phyloP scores from a whole-genome alignment of 164 flowering plant genomes.

The grape (Vitis vinifera) region DNA sequence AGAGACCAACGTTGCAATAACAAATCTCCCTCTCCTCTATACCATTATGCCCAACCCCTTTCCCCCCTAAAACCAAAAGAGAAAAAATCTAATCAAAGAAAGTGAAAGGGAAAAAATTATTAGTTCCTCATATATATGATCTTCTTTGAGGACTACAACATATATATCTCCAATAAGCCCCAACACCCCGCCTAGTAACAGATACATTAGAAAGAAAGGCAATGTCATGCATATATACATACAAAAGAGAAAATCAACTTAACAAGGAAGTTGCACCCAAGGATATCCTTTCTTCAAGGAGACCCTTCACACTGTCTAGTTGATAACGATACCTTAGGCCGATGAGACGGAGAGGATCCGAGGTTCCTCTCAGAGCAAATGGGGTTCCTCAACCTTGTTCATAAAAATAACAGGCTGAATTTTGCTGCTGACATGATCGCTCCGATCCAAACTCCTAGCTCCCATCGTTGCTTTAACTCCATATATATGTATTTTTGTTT shows the following conservation, averaged over 20 bases:
- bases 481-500: slow-evolving; percentile 5
- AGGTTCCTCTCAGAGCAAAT: slow-evolving; percentile 90
- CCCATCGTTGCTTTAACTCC: slow-evolving; percentile 16
- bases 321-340: slow-evolving; percentile 3
- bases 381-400: slow-evolving; percentile 26
- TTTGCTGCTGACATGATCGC: slow-evolving; percentile 77
- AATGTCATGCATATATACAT: slow-evolving; percentile 30
- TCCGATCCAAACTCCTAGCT: slow-evolving; percentile 62
- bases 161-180: slow-evolving; percentile 21
- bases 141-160: slow-evolving; percentile 22
- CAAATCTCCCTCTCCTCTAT: slow-evolving; percentile 35
- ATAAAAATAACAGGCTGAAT: slow-evolving; percentile 40
- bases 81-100: neutral
- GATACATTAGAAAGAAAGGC: slow-evolving; percentile 21
- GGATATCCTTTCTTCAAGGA: neutral
- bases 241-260: slow-evolving; percentile 24
- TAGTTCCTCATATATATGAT: slow-evolving; percentile 26
- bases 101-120: slow-evolving; percentile 5
- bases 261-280: slow-evolving; percentile 12
- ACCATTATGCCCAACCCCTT: slow-evolving; percentile 37
- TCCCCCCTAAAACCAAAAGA: slow-evolving; percentile 13
- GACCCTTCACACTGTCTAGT: slow-evolving; percentile 18
- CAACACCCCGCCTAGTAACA: slow-evolving; percentile 21
- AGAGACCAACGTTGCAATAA: slow-evolving; percentile 20
- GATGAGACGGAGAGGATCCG: slow-evolving; percentile 67